Percentiles rank a stretch among this genome's conserved stretches.
These are phyloP conservation scores for Ramaria sp. DNA, from an alignment of 768 basidiomycete species.

Conservation along the genomic window DNA sequence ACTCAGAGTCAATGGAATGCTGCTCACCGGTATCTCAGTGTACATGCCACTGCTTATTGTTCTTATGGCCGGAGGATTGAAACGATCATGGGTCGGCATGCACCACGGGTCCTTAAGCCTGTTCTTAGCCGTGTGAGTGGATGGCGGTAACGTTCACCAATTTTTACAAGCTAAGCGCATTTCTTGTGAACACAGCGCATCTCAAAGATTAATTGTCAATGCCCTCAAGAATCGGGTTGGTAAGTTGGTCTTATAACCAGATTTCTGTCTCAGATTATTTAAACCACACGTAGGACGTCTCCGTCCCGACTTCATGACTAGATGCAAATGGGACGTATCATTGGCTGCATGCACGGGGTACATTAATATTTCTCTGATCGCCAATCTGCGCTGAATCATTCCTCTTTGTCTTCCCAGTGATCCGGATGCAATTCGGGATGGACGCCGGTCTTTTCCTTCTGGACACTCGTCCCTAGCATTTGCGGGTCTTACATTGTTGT, in stretches of 20 bases:
- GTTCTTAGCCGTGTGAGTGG: slow-evolving; percentile 27
- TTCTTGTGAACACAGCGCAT: slow-evolving; percentile 22
- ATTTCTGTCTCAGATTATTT: background rate
- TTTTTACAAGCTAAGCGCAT: background rate
- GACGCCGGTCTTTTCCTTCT: slow-evolving; percentile 48
- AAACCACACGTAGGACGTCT: slow-evolving; percentile 27
- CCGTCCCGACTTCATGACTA: slow-evolving; percentile 55
- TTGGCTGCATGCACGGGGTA: slow-evolving; percentile 47
- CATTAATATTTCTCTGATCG: slow-evolving; percentile 1
- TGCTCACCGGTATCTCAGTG: slow-evolving; percentile 39
- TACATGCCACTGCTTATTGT: slow-evolving; percentile 34
- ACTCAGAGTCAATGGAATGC: slow-evolving; percentile 35
- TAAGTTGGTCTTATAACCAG: slow-evolving; percentile 16
- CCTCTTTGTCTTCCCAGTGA: slow-evolving; percentile 16
- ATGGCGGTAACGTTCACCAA: slow-evolving; percentile 19
- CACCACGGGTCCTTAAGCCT: slow-evolving; percentile 52
- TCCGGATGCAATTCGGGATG: slow-evolving; percentile 26
- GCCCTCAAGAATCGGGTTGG: slow-evolving; percentile 50
- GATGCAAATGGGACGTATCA: slow-evolving; percentile 49
- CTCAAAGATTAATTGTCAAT: slow-evolving; percentile 34
- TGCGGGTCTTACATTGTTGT: slow-evolving; percentile 52
- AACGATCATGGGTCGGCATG: slow-evolving; percentile 37
- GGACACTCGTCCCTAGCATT: slow-evolving; percentile 62
- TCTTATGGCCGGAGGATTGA: slow-evolving; percentile 26
- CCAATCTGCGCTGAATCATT: slow-evolving; percentile 2